Evolutionary conservation across 306 rosid genomes (phyloP).

Genomic region (Leucaena leucocephala): DNA sequence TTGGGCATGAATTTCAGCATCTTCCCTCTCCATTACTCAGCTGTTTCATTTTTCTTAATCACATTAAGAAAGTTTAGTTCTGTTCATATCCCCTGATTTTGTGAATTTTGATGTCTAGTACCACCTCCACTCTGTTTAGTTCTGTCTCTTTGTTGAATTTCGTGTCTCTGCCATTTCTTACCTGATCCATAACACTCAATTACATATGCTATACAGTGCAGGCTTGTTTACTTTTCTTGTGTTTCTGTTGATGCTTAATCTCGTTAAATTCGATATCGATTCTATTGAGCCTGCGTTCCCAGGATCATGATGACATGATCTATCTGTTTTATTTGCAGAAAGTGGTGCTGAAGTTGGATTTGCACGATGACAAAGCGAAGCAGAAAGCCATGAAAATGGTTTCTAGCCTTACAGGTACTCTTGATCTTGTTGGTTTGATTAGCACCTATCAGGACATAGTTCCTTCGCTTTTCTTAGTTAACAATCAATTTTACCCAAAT

Average conservation of each 20-base stretch:
- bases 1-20: neutral
- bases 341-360: slow-evolving; percentile 58
- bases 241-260: neutral
- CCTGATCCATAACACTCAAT: neutral
- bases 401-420: slow-evolving; percentile 50
- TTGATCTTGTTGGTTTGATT: too few relatives aligned
- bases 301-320: too few relatives aligned
- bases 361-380: slow-evolving; percentile 63
- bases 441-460: too few relatives aligned
- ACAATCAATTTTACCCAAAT: too few relatives aligned
- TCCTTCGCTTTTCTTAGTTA: too few relatives aligned
- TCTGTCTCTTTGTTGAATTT: neutral
- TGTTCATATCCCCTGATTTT: neutral
- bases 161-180: slow-evolving; percentile 14
- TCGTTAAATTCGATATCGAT: neutral
- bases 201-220: neutral
- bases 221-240: neutral
- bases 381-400: slow-evolving; percentile 64
- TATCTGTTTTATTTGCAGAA: slow-evolving; percentile 41
- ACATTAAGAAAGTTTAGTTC: neutral
- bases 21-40: neutral
- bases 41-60: neutral
- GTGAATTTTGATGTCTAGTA: slow-evolving; percentile 7
- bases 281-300: neutral
- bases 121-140: slow-evolving; percentile 9